phyloP scores from a whole-genome alignment of 257 asterid species.

The Gentiana macrophylla region DNA sequence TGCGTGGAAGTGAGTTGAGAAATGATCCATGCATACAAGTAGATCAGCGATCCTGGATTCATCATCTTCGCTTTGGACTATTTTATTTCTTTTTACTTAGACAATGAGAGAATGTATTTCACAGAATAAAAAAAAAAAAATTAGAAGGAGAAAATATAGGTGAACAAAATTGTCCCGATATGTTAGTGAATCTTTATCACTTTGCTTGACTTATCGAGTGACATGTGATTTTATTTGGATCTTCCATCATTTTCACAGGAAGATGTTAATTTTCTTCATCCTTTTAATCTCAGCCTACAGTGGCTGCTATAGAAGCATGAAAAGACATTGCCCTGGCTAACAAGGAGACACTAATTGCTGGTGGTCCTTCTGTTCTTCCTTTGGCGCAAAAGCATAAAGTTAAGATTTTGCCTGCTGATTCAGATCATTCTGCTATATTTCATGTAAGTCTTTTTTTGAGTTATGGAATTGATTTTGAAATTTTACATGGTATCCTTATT shows the following conservation, averaged over 20 bases:
- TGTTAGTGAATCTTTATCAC: conserved; percentile 1
- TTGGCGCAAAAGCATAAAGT: conserved; percentile 94
- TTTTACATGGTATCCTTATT: background rate
- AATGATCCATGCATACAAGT: too few relatives aligned
- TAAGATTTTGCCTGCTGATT: conserved; percentile 98
- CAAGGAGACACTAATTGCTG: conserved; percentile 94
- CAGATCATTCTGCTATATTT: conserved; percentile 98
- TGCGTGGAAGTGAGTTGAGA: too few relatives aligned
- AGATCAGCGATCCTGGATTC: too few relatives aligned
- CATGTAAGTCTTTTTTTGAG: conserved; percentile 35
- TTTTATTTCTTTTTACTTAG: too few relatives aligned
- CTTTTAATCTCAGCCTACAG: conserved; percentile 59
- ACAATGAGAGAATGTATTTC: too few relatives aligned
- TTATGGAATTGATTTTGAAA: background rate
- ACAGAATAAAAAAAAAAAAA: too few relatives aligned
- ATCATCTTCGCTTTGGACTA: too few relatives aligned
- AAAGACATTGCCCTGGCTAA: conserved; percentile 97
- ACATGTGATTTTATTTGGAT: too few relatives aligned
- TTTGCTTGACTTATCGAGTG: background rate
- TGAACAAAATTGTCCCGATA: background rate
- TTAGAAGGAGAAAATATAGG: too few relatives aligned
- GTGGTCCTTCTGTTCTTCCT: conserved; percentile 97
- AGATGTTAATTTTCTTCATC: background rate
- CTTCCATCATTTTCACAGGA: background rate
- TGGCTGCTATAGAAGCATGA: conserved; percentile 97